Evolutionary conservation across 2,329 filamentous ascomycete genomes (phyloP), one percentile per base, ranked within the genome.

Genomic region (Westerdykella aurantiaca): DNA sequence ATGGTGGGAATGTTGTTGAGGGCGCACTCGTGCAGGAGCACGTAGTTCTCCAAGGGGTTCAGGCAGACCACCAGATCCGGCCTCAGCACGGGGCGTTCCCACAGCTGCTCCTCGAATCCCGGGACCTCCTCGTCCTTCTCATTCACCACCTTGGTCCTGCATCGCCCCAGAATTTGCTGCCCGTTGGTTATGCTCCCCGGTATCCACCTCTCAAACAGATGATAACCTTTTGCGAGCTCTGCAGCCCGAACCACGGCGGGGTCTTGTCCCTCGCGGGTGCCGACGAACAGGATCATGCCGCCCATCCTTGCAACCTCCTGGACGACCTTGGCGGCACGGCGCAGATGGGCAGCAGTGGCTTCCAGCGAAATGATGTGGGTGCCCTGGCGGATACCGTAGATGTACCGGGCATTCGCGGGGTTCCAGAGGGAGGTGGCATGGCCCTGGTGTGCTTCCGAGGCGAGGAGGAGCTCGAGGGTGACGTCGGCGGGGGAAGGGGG

Each of bases 281-380:
- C 93, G 0, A 90, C 90, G 61, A 97, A 96, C 7, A 98, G 78
- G 38, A 97, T 84, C 46, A 95, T 69, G 1, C 93, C 93, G 35
- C 86, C 93, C 43, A 81, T 76, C 61, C 85, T 85, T 6, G 88
- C 80, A 1, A 97, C 87, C 61, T 89, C 88, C 61, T 90, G 83
- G 1, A 97, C 88, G 4, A 98, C 82, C 57, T 90, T 86, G n/a
- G 89, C 88, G 4, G 93, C 90, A 40, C 93, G 83, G n/a, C 91
- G 83, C 43, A 98, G 78, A 69, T 97, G 85, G 13, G 89, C 85
- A 12, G 89, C 88, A 25, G 87, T 97, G 47, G 82, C 78, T 65
- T 98, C 93, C 3, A 97, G 82, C 9, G 85, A 86, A 67, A 98
- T 95, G 65, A 98, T 89, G 71, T 96, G 91, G 48, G 95, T 83